These are phyloP conservation scores for Coemansia sp. DNA, from an alignment of 192 early-diverging fungal species.

Conservation along the genomic window DNA sequence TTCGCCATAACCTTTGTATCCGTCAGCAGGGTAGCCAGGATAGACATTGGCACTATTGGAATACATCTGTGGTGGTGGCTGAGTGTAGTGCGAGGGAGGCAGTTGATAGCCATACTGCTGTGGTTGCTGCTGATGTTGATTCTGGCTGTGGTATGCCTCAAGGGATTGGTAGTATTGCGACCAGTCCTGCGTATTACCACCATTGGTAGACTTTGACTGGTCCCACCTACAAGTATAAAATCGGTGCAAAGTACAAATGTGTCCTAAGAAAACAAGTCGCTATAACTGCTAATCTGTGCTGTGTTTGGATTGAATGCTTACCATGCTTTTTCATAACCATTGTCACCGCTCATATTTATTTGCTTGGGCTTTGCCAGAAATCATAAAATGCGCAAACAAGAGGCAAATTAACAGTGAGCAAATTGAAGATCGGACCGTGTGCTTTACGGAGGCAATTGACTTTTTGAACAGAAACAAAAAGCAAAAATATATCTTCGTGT, in stretches of 20 bases:
- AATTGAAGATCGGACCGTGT: neutral
- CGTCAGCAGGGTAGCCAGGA: constrained; percentile 2
- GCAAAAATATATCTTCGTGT: neutral
- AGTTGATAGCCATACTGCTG: constrained; percentile 6
- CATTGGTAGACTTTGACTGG: constrained; percentile 19
- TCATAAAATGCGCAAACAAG: neutral
- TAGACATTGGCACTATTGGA: neutral
- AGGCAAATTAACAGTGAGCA: neutral
- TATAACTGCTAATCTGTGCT: neutral
- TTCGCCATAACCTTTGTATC: constrained; percentile 4
- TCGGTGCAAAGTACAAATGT: neutral
- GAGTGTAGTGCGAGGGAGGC: neutral
- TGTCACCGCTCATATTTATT: neutral
- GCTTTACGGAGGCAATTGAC: neutral
- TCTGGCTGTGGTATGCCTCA: constrained; percentile 40
- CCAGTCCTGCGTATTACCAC: constrained; percentile 37
- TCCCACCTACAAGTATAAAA: constrained; percentile 37
- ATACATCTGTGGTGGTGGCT: neutral
- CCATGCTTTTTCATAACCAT: constrained; percentile 2
- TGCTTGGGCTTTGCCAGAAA: neutral
- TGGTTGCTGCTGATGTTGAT: constrained; percentile 24
- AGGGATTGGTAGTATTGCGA: constrained; percentile 48
- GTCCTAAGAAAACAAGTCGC: neutral
- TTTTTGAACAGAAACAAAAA: neutral
- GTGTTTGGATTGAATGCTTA: neutral